phyloP scores from a whole-genome alignment of 176 grass and related monocot species.

The Juncus inflexus region DNA sequence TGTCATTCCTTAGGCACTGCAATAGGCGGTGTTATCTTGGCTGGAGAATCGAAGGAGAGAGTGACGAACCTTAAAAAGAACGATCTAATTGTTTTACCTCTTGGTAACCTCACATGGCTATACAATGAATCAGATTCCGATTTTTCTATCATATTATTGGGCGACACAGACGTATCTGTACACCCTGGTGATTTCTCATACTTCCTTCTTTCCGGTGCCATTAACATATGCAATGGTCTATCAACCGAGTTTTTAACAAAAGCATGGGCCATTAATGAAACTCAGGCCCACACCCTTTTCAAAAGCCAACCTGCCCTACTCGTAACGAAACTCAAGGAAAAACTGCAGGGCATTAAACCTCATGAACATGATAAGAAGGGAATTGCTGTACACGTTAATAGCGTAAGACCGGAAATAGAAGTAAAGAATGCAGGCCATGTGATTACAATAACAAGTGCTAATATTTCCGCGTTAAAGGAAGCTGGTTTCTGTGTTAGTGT shows the following conservation, averaged over 20 bases:
- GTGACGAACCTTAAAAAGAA: constrained; percentile 13
- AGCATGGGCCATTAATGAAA: constrained; percentile 19
- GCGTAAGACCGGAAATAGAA: background rate
- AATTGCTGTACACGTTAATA: constrained; percentile 10
- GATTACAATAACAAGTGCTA: background rate
- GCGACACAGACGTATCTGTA: constrained; percentile 15
- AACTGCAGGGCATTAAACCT: constrained; percentile 7
- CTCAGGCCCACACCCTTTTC: constrained; percentile 6
- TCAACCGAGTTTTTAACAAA: background rate
- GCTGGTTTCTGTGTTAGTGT: constrained; percentile 13
- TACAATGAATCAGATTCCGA: constrained; percentile 18
- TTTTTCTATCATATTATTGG: constrained; percentile 22
- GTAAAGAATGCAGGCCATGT: background rate
- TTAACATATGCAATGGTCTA: background rate
- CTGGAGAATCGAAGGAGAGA: constrained; percentile 11
- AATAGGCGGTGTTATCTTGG: constrained; percentile 8
- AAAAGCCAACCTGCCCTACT: constrained; percentile 9
- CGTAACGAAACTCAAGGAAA: background rate
- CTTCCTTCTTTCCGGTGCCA: constrained; percentile 29
- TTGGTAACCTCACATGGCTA: constrained; percentile 34
- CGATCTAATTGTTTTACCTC: constrained; percentile 21
- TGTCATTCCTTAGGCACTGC: background rate
- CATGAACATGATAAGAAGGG: constrained; percentile 13
- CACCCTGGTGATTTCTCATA: constrained; percentile 22
- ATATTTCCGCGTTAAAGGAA: background rate